These are phyloP conservation scores for Boletus subparvulus DNA, from an alignment of 768 basidiomycete genomes.

Conservation along the genomic window DNA sequence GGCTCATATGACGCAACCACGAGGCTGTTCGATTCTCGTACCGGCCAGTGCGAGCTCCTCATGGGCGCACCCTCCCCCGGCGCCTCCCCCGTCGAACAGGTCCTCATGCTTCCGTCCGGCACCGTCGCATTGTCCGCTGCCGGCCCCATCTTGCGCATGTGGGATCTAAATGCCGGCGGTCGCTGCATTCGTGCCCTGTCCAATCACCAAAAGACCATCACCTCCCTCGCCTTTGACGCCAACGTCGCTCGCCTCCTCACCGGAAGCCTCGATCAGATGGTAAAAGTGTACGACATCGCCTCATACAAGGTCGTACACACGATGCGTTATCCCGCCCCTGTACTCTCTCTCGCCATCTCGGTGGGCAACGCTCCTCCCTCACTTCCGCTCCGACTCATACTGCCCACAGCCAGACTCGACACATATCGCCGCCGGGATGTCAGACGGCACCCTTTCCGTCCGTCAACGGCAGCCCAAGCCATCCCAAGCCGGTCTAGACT, in stretches of 20 bases:
- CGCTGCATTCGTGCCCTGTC: slow-evolving; percentile 88
- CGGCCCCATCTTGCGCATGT: slow-evolving; percentile 89
- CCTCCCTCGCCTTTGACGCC: slow-evolving; percentile 79
- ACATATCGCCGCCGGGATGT: slow-evolving; percentile 96
- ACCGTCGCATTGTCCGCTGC: slow-evolving; percentile 83
- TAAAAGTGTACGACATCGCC: slow-evolving; percentile 96
- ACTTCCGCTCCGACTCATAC: slow-evolving; percentile 6
- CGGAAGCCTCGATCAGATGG: slow-evolving; percentile 94
- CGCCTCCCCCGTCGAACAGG: slow-evolving; percentile 79
- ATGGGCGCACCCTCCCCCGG: slow-evolving; percentile 50
- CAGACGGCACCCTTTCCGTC: slow-evolving; percentile 97
- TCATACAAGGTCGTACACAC: slow-evolving; percentile 96
- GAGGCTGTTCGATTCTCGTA: slow-evolving; percentile 82
- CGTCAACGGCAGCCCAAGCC: slow-evolving; percentile 81
- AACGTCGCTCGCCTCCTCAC: slow-evolving; percentile 78
- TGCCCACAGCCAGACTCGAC: slow-evolving; percentile 83
- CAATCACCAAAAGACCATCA: slow-evolving; percentile 98
- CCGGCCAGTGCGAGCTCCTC: slow-evolving; percentile 79
- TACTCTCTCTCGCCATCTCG: slow-evolving; percentile 88
- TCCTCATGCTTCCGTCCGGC: slow-evolving; percentile 88
- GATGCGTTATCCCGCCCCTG: slow-evolving; percentile 94
- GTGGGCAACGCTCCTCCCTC: slow-evolving; percentile 39
- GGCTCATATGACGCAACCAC: slow-evolving; percentile 95
- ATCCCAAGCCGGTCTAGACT: slow-evolving; percentile 47
- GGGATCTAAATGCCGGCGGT: slow-evolving; percentile 93